Evolutionary conservation across 164 flowering plant species (phyloP).

Genomic region (Vitis labrusca): DNA sequence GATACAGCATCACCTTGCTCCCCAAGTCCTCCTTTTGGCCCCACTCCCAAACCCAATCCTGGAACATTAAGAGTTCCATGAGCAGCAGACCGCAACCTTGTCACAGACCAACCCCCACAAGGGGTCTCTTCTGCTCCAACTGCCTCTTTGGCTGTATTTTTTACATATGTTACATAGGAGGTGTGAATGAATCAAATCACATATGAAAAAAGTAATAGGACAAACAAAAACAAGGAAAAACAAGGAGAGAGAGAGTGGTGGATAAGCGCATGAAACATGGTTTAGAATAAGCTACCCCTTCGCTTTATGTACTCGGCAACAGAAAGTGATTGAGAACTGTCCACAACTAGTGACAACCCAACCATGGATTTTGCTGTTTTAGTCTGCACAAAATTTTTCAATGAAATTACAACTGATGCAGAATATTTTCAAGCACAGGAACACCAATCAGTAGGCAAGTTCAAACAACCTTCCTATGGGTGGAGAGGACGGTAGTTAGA

Average conservation of each 20-base stretch:
- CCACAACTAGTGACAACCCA: conserved; percentile 73
- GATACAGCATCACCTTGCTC: conserved; percentile 90
- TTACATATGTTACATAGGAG: neutral
- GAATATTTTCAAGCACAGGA: no score
- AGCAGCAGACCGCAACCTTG: conserved; percentile 92
- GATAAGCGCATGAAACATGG: neutral
- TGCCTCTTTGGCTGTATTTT: conserved; percentile 77
- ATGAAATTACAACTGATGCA: neutral
- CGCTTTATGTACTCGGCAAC: conserved; percentile 63
- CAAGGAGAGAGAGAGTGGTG: neutral
- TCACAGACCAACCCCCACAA: conserved; percentile 91
- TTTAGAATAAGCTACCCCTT: conserved; percentile 55
- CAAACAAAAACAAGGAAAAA: conserved; percentile 4
- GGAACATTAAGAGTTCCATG: conserved; percentile 81
- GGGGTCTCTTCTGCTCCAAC: conserved; percentile 97
- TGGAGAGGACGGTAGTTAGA: neutral
- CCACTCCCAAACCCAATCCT: conserved; percentile 74
- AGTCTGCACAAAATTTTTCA: conserved; percentile 49
- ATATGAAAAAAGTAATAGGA: neutral
- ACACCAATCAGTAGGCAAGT: neutral
- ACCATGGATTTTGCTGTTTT: conserved; percentile 89
- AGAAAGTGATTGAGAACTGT: conserved; percentile 70
- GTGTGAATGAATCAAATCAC: no score
- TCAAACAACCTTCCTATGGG: neutral
- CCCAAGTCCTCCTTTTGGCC: conserved; percentile 97